These are phyloP conservation scores for Solanum stenotomum DNA, from an alignment of 257 asterid species.

Conservation along the genomic window DNA sequence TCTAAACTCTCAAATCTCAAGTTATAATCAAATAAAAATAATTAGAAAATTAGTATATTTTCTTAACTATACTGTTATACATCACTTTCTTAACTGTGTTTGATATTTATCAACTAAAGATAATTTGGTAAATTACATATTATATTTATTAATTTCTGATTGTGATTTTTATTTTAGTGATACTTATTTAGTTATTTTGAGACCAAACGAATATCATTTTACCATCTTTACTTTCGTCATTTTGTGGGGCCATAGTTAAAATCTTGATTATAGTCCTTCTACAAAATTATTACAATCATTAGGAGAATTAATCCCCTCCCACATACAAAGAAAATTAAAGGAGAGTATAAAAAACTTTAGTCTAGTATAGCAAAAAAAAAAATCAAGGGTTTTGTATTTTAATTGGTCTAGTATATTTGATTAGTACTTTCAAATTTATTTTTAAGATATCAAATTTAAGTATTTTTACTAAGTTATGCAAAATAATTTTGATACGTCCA, in stretches of 20 bases:
- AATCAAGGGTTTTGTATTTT: background rate
- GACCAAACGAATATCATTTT: background rate
- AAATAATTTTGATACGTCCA: no score
- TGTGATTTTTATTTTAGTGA: background rate
- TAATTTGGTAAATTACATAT: background rate
- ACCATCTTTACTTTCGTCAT: background rate
- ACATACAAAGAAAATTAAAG: background rate
- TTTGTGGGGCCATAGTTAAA: background rate
- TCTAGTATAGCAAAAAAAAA: background rate
- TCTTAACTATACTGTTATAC: background rate
- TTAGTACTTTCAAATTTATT: background rate
- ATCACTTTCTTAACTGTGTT: background rate
- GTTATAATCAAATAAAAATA: background rate
- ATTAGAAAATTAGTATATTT: background rate
- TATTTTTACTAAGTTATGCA: background rate
- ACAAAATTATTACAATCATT: background rate
- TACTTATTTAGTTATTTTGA: no score
- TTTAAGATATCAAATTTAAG: background rate
- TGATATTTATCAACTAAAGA: background rate
- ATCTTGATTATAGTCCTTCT: background rate
- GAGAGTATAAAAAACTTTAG: background rate
- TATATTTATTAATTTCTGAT: background rate
- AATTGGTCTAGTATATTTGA: background rate
- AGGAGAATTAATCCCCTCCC: background rate
- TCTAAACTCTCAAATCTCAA: background rate